Evolutionary conservation across 768 basidiomycete genomes (phyloP), one percentile per base, ranked within the genome.

Genomic region (Porpolomopsis calyptriformis): DNA sequence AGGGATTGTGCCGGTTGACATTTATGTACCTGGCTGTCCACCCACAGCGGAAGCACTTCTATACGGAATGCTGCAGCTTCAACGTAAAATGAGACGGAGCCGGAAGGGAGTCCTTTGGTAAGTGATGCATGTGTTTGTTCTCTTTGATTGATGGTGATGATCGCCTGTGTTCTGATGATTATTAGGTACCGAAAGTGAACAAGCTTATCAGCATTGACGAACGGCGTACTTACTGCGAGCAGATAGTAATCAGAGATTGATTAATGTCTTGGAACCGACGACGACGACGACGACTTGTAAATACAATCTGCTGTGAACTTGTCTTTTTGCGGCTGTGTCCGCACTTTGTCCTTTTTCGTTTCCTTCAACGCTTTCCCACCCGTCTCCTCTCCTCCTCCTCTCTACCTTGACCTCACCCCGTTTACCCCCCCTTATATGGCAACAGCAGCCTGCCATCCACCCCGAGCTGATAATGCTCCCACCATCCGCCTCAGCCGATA

Each of bases 1-100:
- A 89, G 86, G 86, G 40, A 94, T 99, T 56, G 93, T 99, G 4
- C 96, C 96, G 3, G 93, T 99, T 37, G 94, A 98, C 62, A 92
- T 97, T 47, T 98, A 97, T 61, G 94, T 97, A 5, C 94, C 93
- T 19, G 94, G 93, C 0, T 96, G 92, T 64, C 88, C 85, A 18
- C 86, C 85, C 7, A 90, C 86, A 2, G 94, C 96, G n/a, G 96
- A 99, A 64, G 96, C 96, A 11, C 74, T 98, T 33, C 72, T 98
- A 51, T 96, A 93, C 57, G 92, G 92, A 41, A 90, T 96, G 90
- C 76, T 97, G 38, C 92, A 97, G 62, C 76, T 97, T 41, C 92
- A 96, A 65, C 80, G 92, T 47, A 97, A 98, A 73, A 96, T 96
- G 87, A 71, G 91, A 56, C 74, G 81, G 58, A 86, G 77, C 66